Conservation (phyloP, 176 grass and related monocot genomes). For the Calamus simplicifolius region DNA sequence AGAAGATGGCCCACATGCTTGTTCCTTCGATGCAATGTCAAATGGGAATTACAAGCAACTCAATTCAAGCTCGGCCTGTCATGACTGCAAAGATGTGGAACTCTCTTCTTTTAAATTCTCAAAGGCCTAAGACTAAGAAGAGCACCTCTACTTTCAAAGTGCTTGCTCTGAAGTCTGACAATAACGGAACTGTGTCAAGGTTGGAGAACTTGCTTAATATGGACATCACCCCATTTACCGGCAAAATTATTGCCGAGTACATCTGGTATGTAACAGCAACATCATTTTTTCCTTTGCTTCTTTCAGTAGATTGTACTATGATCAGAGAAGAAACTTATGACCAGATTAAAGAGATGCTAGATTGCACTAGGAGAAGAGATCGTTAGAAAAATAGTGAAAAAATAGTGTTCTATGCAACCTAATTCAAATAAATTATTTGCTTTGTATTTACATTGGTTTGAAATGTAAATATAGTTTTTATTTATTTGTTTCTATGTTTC, state of each 20-base stretch:
- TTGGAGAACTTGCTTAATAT: slow-evolving; percentile 84
- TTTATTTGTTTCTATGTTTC: slow-evolving; percentile 2
- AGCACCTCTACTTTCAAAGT: slow-evolving; percentile 64
- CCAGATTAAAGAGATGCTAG: too few relatives aligned
- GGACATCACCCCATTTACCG: slow-evolving; percentile 72
- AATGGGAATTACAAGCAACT: slow-evolving; percentile 31
- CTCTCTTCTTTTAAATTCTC: slow-evolving; percentile 26
- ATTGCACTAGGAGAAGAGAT: too few relatives aligned
- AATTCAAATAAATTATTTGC: too few relatives aligned
- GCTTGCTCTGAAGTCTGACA: slow-evolving; percentile 45
- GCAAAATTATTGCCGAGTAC: slow-evolving; percentile 92
- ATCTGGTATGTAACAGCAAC: slow-evolving; percentile 52
- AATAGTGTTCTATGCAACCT: too few relatives aligned
- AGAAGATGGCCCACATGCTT: slow-evolving; percentile 71
- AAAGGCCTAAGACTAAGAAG: slow-evolving; percentile 30
- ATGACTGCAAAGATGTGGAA: slow-evolving; percentile 52
- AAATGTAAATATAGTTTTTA: too few relatives aligned
- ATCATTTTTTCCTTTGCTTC: neutral
- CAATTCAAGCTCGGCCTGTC: slow-evolving; percentile 26
- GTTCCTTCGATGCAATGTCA: slow-evolving; percentile 78
- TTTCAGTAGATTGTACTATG: neutral
- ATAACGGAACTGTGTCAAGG: slow-evolving; percentile 53
- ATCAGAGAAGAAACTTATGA: too few relatives aligned
- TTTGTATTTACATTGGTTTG: too few relatives aligned
- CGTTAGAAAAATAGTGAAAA: too few relatives aligned